Base-by-base conservation (phyloP, 1,284 basidiomycete species). In the Ustilago hordei region DNA sequence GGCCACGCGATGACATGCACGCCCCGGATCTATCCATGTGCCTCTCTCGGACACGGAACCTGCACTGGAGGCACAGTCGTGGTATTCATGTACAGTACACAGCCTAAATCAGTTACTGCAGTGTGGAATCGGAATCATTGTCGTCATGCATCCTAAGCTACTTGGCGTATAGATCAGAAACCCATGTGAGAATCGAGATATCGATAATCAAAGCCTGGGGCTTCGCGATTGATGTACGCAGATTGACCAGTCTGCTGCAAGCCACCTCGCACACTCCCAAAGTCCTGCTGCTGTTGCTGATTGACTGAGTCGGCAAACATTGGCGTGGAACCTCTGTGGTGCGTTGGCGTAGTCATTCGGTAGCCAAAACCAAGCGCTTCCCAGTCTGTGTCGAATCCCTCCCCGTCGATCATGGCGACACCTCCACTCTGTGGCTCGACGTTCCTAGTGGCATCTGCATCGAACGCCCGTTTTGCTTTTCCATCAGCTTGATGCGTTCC, bases 141-240 rank as follows among this genome's bases (percentile, higher is more conserved):
- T 56, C 55, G 12, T 52, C 58, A 60, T 53, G 45, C 48, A 39
- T 31, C 12, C 31, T 28, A 47, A 31, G 19, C 19, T 9, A 28
- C 58, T 60, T 60, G 58, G 48, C 56, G 11, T 31, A 28, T 19
- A 59, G 39, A 48, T 56, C 34, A 76, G 56, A 76, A 76, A 8
- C 74, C 74, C 69, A 76, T 76, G n/a, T 76, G 69, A 5, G 74
- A 71, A 38, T 76, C 74, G 12, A 76, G 65, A 32, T 65, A 72
- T 8, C 74, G 74, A 28, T 68, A 63, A 19, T 76, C 74, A 45
- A 76, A 76, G 28, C 70, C 73, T 8, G 65, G 64, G 15, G 43
- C 50, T n/a, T 35, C 61, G n/a, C 56, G 54, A 45, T n/a, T 19
- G 43, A 45, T 19, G n/a, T 32, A 38, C 9, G 36, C 56, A 17